Evolutionary conservation across 495 filamentous ascomycete genomes (phyloP).

Genomic region (Penicillium salamii): DNA sequence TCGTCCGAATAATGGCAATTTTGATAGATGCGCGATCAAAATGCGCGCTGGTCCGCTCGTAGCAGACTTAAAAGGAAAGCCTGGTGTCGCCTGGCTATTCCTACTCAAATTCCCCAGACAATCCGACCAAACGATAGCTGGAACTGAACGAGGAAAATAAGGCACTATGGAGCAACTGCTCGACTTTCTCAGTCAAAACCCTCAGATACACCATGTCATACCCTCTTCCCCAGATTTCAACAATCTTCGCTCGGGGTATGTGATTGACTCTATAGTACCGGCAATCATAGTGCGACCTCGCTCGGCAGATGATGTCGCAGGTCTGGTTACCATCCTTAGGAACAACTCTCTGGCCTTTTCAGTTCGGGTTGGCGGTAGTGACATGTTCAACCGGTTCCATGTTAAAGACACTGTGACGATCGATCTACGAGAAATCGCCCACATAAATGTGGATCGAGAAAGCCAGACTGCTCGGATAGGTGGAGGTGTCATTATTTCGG

Average conservation of each 20-base stretch:
- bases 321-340: constrained; percentile 21
- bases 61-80: no score
- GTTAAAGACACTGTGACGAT: constrained; percentile 28
- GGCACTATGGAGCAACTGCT: constrained; percentile 16
- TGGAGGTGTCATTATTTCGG: constrained; percentile 24
- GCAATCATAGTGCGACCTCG: constrained; percentile 27
- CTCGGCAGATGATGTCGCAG: constrained; percentile 30
- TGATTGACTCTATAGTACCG: constrained; percentile 10
- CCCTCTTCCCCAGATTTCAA: constrained; percentile 10
- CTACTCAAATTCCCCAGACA: no score
- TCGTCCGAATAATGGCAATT: no score
- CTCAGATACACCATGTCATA: constrained; percentile 9
- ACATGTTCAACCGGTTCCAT: constrained; percentile 27
- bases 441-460: constrained; percentile 23
- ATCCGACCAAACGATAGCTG: no score
- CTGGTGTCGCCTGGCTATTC: no score
- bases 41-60: no score
- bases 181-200: constrained; percentile 8
- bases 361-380: constrained; percentile 37
- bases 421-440: constrained; percentile 38
- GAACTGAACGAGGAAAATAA: no score
- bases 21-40: no score
- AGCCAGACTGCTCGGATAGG: constrained; percentile 31
- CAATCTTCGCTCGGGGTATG: constrained; percentile 2
- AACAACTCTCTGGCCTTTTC: constrained; percentile 24